Percentiles rank a stretch among this genome's conserved stretches.
phyloP scores from a whole-genome alignment of 768 basidiomycete genomes.

The Albatrellus ellisii region DNA sequence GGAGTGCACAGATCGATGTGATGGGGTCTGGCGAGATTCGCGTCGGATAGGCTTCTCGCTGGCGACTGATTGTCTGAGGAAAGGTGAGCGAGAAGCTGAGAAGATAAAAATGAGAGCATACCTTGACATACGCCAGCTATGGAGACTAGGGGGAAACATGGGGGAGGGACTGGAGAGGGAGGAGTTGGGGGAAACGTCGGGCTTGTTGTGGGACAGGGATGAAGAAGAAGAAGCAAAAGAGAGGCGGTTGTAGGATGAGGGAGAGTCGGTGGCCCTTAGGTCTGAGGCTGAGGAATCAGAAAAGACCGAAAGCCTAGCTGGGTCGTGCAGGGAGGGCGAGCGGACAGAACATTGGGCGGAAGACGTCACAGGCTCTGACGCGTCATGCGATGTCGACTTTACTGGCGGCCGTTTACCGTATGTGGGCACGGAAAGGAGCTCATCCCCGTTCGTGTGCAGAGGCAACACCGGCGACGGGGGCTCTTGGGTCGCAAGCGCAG shows the following conservation, averaged over 20 bases:
- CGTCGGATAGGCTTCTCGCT: slow-evolving; percentile 8
- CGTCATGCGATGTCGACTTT: slow-evolving; percentile 42
- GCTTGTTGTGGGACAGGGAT: slow-evolving; percentile 30
- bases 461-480: slow-evolving; percentile 21
- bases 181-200: slow-evolving; percentile 11
- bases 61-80: slow-evolving; percentile 9
- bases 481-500: slow-evolving; percentile 39
- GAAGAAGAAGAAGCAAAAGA: slow-evolving; percentile 52
- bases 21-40: slow-evolving; percentile 3
- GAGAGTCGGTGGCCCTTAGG: slow-evolving; percentile 25
- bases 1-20: slow-evolving; percentile 3
- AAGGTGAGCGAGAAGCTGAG: background rate
- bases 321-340: slow-evolving; percentile 23
- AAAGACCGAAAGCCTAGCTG: slow-evolving; percentile 36
- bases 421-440: slow-evolving; percentile 15
- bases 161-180: slow-evolving; percentile 7
- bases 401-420: slow-evolving; percentile 31
- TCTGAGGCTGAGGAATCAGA: slow-evolving; percentile 39
- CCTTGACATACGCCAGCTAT: slow-evolving; percentile 9
- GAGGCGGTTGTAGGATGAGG: slow-evolving; percentile 25
- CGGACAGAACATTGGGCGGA: slow-evolving; percentile 22
- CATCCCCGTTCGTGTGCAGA: slow-evolving; percentile 12
- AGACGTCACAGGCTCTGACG: slow-evolving; percentile 41
- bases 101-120: background rate
- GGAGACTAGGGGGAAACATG: slow-evolving; percentile 3